phyloP scores from a whole-genome alignment of 2,329 filamentous ascomycete genomes.

The Aureobasidium lini region DNA sequence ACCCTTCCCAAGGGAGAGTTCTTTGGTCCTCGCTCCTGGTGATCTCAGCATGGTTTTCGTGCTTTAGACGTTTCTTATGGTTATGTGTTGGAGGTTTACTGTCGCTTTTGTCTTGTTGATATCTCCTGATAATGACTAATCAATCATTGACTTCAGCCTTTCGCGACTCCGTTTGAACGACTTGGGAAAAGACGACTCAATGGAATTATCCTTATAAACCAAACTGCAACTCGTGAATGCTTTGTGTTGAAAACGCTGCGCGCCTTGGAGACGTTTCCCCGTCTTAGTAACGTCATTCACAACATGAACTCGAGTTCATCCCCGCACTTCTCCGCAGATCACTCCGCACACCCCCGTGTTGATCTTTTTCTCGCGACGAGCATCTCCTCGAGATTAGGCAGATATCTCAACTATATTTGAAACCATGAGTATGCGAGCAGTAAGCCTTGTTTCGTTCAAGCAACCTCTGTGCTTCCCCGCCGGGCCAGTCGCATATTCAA shows the following conservation, averaged over 20 bases:
- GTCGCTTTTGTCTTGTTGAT: no score
- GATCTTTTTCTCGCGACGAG: not conserved
- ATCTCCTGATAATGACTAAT: no score
- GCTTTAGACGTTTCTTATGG: no score
- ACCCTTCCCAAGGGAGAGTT: not conserved
- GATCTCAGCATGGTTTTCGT: no score
- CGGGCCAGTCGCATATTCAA: not conserved
- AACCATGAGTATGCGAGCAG: not conserved
- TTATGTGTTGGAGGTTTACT: no score
- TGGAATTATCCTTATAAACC: no score
- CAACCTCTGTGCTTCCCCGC: not conserved
- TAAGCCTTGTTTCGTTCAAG: not conserved
- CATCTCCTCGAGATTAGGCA: not conserved
- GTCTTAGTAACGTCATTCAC: not conserved
- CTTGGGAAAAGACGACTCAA: no score
- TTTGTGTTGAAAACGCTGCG: no score
- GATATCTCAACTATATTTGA: not conserved
- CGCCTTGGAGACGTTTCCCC: not conserved
- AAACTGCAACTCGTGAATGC: no score
- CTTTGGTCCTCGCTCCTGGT: constrained; percentile 1
- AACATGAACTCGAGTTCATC: not conserved
- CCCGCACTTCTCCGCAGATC: not conserved
- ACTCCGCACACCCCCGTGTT: not conserved
- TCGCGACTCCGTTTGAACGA: no score
- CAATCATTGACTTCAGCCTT: no score